Conservation (phyloP, 2,329 filamentous ascomycete species). For the Albophoma yamanashiensis region DNA sequence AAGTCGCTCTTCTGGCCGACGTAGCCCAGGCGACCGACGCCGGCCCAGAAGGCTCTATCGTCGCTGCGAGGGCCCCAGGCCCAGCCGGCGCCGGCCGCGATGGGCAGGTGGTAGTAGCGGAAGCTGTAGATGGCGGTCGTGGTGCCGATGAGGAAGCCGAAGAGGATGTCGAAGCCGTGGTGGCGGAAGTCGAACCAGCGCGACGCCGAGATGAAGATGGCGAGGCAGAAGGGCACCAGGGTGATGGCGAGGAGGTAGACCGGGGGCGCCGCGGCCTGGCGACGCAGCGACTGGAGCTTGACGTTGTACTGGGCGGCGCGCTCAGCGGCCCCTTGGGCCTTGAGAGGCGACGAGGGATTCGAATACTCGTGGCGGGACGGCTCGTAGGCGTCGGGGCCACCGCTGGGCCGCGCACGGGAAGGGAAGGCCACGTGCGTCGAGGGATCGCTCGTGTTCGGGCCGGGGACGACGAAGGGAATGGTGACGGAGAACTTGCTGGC, state of each 20-base stretch:
- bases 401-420: slow-evolving; percentile 47
- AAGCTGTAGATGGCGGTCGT: slow-evolving; percentile 65
- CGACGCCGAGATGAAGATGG: slow-evolving; percentile 74
- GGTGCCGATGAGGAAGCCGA: slow-evolving; percentile 71
- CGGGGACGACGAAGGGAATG: slow-evolving; percentile 54
- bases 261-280: slow-evolving; percentile 72
- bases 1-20: slow-evolving; percentile 28
- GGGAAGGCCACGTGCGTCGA: slow-evolving; percentile 57
- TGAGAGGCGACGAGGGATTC: slow-evolving; percentile 10
- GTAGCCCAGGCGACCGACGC: slow-evolving; percentile 51
- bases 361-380: slow-evolving; percentile 12
- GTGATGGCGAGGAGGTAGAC: slow-evolving; percentile 63
- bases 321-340: slow-evolving; percentile 13
- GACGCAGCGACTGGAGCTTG: slow-evolving; percentile 35
- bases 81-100: slow-evolving; percentile 69
- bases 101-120: slow-evolving; percentile 75
- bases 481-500: slow-evolving; percentile 71
- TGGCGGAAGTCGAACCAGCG: slow-evolving; percentile 85
- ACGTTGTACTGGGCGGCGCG: slow-evolving; percentile 16
- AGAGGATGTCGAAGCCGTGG: slow-evolving; percentile 85
- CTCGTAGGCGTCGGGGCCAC: slow-evolving; percentile 28
- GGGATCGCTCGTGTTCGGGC: slow-evolving; percentile 29
- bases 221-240: slow-evolving; percentile 59
- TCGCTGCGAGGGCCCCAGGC: slow-evolving; percentile 71
- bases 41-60: slow-evolving; percentile 68